Conservation (phyloP, 1,139 yeast species). For the Geotrichum europaeum region DNA sequence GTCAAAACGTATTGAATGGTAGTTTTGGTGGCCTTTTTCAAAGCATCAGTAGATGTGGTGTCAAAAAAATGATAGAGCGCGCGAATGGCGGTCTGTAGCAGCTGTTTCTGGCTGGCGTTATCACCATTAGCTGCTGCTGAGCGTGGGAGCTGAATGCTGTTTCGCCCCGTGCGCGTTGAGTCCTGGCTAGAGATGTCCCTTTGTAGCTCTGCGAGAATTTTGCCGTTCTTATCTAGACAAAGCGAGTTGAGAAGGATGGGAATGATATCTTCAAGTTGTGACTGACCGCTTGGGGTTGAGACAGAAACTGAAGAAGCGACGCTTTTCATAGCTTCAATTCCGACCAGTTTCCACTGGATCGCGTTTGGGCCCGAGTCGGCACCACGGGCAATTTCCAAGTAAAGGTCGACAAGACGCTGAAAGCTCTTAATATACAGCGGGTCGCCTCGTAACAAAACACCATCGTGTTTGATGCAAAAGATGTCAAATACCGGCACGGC, state of each 20-base stretch:
- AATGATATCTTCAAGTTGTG: conserved; percentile 39
- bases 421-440: conserved; percentile 51
- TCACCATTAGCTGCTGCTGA: conserved; percentile 6
- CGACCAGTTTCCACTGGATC: conserved; percentile 46
- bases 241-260: conserved; percentile 39
- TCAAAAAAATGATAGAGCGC: conserved; percentile 38
- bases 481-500: conserved; percentile 43
- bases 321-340: conserved; percentile 43
- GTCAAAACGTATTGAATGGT: conserved; percentile 33
- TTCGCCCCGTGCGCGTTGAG: conserved; percentile 5
- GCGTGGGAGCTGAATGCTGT: conserved; percentile 10
- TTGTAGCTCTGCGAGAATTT: conserved; percentile 21
- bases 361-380: conserved; percentile 34
- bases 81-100: conserved; percentile 23
- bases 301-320: conserved; percentile 41
- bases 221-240: conserved; percentile 17
- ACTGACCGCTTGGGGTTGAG: conserved; percentile 37
- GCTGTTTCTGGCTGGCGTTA: conserved; percentile 15
- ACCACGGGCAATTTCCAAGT: conserved; percentile 20
- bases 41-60: conserved; percentile 35
- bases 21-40: conserved; percentile 34
- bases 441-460: conserved; percentile 69
- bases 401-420: conserved; percentile 36
- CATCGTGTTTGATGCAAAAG: conserved; percentile 62
- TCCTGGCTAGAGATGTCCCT: conserved; percentile 9